Conservation (phyloP, 2,329 filamentous ascomycete genomes). For the Apiospora arundinis region DNA sequence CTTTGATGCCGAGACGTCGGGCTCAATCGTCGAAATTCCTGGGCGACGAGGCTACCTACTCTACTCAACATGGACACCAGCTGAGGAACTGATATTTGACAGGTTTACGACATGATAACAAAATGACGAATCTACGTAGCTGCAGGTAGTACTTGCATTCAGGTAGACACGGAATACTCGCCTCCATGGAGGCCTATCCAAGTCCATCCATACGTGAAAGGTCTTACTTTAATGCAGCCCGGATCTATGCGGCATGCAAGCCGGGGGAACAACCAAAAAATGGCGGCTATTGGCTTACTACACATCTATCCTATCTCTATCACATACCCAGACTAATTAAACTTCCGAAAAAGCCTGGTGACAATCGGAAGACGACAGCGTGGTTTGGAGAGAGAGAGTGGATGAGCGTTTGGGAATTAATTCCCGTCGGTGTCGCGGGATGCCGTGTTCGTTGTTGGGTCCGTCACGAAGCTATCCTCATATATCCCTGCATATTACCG, state of each 20-base stretch:
- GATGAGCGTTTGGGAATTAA: background rate
- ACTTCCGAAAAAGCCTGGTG: background rate
- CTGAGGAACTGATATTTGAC: background rate
- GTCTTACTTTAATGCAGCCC: conserved; percentile 2
- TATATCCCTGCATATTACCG: background rate
- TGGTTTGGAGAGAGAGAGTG: background rate
- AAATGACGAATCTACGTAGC: background rate
- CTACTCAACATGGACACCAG: background rate
- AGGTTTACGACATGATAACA: background rate
- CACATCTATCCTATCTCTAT: background rate
- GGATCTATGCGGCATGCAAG: background rate
- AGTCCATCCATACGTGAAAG: background rate
- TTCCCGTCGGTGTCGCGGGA: background rate
- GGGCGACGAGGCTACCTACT: background rate
- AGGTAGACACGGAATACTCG: background rate
- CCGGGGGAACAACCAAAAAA: background rate
- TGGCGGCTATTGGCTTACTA: conserved; percentile 3
- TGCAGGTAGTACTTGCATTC: too few relatives aligned
- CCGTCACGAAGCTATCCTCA: background rate
- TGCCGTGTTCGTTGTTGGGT: background rate
- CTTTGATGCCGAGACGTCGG: background rate
- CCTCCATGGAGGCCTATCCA: background rate
- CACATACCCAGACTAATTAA: background rate
- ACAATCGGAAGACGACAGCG: background rate
- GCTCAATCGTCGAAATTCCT: background rate